Evolutionary conservation across 116 monocot species (phyloP).

Genomic region (Iris pallida): DNA sequence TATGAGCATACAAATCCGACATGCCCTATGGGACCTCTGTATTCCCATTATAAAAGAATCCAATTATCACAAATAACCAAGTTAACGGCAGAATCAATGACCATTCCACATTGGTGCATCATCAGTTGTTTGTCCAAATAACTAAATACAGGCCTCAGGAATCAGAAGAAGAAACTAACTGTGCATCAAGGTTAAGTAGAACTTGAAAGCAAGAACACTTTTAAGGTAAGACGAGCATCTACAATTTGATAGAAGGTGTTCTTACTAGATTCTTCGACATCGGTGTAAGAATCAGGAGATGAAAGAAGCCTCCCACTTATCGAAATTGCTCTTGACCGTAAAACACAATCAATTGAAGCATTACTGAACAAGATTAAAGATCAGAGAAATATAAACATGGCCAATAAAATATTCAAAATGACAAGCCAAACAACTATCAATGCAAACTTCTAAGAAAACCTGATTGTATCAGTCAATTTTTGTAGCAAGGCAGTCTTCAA

Average conservation of each 20-base stretch:
- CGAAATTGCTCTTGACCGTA: conserved; percentile 57
- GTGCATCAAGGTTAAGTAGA: no score
- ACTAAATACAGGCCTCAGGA: no score
- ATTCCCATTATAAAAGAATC: no score
- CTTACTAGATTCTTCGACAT: conserved; percentile 50
- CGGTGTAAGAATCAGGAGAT: conserved; percentile 31
- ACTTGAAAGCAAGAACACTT: no score
- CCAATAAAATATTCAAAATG: background rate
- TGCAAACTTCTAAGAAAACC: conserved; percentile 20
- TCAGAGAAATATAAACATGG: background rate
- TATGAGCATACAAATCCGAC: no score
- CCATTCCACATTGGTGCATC: no score
- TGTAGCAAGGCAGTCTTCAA: conserved; percentile 55
- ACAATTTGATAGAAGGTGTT: background rate
- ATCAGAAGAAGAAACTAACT: no score
- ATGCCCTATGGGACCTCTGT: no score
- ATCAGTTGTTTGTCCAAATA: no score
- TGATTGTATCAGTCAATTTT: conserved; percentile 50
- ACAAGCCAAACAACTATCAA: conserved; percentile 1
- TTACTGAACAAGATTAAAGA: conserved; percentile 27
- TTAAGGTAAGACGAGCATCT: background rate
- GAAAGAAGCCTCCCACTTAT: conserved; percentile 71
- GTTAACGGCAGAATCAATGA: no score
- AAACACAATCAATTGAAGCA: conserved; percentile 38
- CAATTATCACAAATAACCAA: no score